Evolutionary conservation across 768 basidiomycete species (phyloP), one percentile per base, ranked within the genome.

Genomic region (Suillus americanus): DNA sequence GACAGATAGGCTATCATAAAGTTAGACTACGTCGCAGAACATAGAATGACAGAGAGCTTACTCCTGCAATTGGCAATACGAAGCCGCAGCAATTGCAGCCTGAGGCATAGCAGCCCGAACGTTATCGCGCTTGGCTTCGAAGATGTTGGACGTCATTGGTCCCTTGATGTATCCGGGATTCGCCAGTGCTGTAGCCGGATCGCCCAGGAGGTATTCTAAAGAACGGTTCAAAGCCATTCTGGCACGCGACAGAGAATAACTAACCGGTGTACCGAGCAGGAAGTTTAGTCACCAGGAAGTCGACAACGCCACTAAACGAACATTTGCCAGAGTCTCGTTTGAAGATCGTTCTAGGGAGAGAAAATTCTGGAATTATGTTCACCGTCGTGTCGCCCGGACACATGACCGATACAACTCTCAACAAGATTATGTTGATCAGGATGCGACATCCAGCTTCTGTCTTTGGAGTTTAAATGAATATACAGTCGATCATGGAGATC

Each of bases 361-460:
- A 66, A 46, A 62, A 71, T 54, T 71, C 68, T 7, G 70, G 70
- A 33, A 71, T 71, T 50, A 71, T 69, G 55, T 69, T 67, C 54
- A 71, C 65, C 3, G 12, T 38, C 37, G 12, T 38, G 37, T 9
- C 16, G 6, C 51, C 62, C 46, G 33, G 53, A n/a, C 62, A 67
- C 67, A 71, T 38, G 37, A 20, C 48, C 16, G 68, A 62, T 50
- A 50, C 13, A 25, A 50, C 25, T 50, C 48, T 50, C 23, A 50
- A 50, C 13, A 50, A 50, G 48, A 50, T 23, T 16, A 25, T 50
- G 23, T 25, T 50, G 25, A 25, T 50, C 25, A 50, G 25, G 14
- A 50, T 50, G 48, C 13, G 6, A 50, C 48, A 25, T 50, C 48
- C 25, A 50, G 48, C 23, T 50, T 50, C 13, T 6, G 25, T 50